Evolutionary conservation across 192 early-diverging fungal genomes (phyloP), one percentile per base, ranked within the genome.

Genomic region (Coemansia sp.): DNA sequence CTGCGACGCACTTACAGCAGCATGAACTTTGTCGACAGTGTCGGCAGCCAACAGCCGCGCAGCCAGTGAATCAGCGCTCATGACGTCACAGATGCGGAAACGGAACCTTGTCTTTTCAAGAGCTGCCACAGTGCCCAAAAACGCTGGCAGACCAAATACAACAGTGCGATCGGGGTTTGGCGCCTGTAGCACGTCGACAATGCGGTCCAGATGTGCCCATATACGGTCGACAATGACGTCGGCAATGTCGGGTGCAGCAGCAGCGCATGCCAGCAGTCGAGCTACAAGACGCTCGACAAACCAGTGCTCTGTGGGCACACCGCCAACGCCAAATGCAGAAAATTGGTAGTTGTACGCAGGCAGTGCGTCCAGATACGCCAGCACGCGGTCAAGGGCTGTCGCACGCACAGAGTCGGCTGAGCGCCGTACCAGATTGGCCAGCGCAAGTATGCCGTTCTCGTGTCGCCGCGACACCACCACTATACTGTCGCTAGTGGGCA

Each of bases 381-480:
- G 63, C 12, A 81, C 62, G 18, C 72, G 78, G 18, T 65, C 64
- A 4, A 84, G 56, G 1, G 69, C 65, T 26, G 48, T 19, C 16
- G n/a, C 26, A 13, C 69, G 74, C 4, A 64, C 57, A 22, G 39
- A 54, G 32, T 23, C 18, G 11, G 58, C 49, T 2, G 49, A 19
- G 7, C 61, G 65, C 45, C 65, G 49, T 14, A 71, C 32, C n/a
- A 81, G 68, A 37, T 76, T 75, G 41, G 74, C 78, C n/a, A 81
- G 64, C 18, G 78, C 78, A 35, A 84, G 61, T 11, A 84, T 63
- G 20, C 56, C 82, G 48, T 74, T 73, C 60, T 81, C 67, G 18
- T 84, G 82, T 10, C 82, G 82, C 20, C 51, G 39, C 18, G 51
- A 67, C 55, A 65, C 32, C 19, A 35, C 43, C 27, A 37, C 18